Base-by-base conservation (phyloP, 2,329 filamentous ascomycete species). In the Aureobasidium sp. region DNA sequence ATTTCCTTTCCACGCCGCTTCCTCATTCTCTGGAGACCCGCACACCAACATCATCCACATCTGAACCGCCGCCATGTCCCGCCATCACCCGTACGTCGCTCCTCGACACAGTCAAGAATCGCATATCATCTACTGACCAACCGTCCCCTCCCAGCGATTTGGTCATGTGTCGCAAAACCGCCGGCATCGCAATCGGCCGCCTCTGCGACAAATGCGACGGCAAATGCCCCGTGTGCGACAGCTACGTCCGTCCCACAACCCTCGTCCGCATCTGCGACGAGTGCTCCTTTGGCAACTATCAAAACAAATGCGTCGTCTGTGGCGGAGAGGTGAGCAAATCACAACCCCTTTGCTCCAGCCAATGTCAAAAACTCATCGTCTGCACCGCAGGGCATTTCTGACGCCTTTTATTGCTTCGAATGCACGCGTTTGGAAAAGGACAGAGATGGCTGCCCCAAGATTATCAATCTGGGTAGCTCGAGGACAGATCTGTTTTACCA, bases 141-240 rank as follows among this genome's bases (percentile, higher is more conserved):
- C n/a, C n/a, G n/a, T n/a, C n/a, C n/a, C n/a, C n/a, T n/a, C n/a
- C n/a, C n/a, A 88, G 85, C 71, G 93, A 98, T 78, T 85, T 98
- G 62, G 93, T 98, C 64, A 97, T 97, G 91, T 98, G 93, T 81
- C 90, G 91, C 76, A 98, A 98, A 77, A 91, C 95, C 71, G 79
- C 91, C 57, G 93, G 93, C 74, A 96, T 97, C 70, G 88, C 90
- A 65, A 95, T 98, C 80, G 93, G 93, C 69, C 90, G 93, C 54
- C 88, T 98, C 68, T 98, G 93, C 80, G 93, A 98, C 77, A 98
- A 98, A 76, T 98, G 93, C 78, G 93, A 98, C 75, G 93, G 93
- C 71, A 98, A 98, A 77, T 98, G 93, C 67, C 93, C 93, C 60
- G 90, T 98, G 57, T 98, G 93, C 82, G 93, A 98, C 71, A 95